Base-by-base conservation (phyloP, 1,139 yeast genomes). In the Diutina neorugosa region DNA sequence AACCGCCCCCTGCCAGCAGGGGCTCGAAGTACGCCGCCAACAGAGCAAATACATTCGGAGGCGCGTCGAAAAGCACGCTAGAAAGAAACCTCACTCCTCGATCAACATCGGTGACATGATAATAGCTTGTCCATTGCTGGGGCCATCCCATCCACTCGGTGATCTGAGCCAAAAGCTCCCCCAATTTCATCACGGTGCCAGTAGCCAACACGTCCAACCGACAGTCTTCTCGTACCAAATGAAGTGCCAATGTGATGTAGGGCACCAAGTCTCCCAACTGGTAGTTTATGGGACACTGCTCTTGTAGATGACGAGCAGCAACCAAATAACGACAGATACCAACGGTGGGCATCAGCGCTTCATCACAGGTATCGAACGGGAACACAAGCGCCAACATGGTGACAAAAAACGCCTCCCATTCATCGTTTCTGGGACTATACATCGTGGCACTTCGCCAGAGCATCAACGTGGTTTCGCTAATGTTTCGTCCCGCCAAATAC, bases 121-220 rank as follows among this genome's bases (percentile, higher is more conserved):
- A 87, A 61, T 82, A 83, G 2, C 65, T 63, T 18, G 67, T 64
- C 96, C 97, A 90, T 0, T 63, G 56, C 0, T 72, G 77, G 3
- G 84, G 78, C 96, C 96, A 89, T 1, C 86, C 83, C 78, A 85
- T 80, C 82, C 89, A 80, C 11, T 69, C 58, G 0, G 84, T 76
- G 6, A 86, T 60, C 58, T 84, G 87, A 0, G 83, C 71, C n/a
- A 91, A 65, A 11, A 90, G 62, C 1, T 68, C 50, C 0, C 84
- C 82, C 16, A 90, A 61, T 44, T 66, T 65, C 4, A 67, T 59
- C 18, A 76, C 68, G 20, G 70, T 67, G 0, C 60, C 57, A 2
- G 63, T 57, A 11, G 75, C 71, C 42, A 82, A 68, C 1, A 80
- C 67, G 59, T 86, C 82, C 43, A 93, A 69, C 54, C 78, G 74